Percentiles rank a stretch among this genome's conserved stretches.
Evolutionary conservation across 1,284 basidiomycete genomes (phyloP).

Genomic region (Apiotrichum veenhuisii): DNA sequence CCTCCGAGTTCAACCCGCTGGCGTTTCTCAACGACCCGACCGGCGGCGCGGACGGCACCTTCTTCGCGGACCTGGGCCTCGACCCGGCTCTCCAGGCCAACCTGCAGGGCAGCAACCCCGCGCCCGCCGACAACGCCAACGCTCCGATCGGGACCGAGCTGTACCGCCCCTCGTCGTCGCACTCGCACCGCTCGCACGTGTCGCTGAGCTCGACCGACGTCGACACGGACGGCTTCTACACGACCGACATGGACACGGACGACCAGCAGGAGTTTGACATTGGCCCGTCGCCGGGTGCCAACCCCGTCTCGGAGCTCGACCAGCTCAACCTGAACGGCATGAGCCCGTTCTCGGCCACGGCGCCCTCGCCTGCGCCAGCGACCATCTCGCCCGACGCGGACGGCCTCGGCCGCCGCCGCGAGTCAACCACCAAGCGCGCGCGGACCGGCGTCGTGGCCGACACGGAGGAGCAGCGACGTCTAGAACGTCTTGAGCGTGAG

Average conservation of each 20-base stretch:
- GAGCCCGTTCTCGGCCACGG: neutral
- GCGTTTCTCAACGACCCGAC: slow-evolving; percentile 13
- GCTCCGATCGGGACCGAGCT: neutral
- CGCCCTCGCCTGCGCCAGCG: neutral
- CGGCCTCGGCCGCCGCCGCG: slow-evolving; percentile 3
- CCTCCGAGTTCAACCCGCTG: slow-evolving; percentile 17
- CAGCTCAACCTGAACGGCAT: slow-evolving; percentile 7
- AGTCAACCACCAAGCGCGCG: slow-evolving; percentile 1
- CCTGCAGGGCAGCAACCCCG: neutral
- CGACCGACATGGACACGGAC: slow-evolving; percentile 13
- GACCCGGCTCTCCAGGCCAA: neutral
- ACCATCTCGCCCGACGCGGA: slow-evolving; percentile 15
- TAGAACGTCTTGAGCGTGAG: slow-evolving; percentile 20
- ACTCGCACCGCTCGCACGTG: neutral
- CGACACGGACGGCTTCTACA: slow-evolving; percentile 13
- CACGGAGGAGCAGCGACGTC: slow-evolving; percentile 10
- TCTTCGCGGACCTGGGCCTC: slow-evolving; percentile 4
- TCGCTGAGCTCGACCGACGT: slow-evolving; percentile 13
- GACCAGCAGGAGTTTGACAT: slow-evolving; percentile 1
- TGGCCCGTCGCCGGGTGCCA: slow-evolving; percentile 7
- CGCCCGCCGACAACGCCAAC: neutral
- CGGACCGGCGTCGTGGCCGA: slow-evolving; percentile 2
- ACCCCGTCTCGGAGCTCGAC: slow-evolving; percentile 10
- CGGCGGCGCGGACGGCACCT: neutral
- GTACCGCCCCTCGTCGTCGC: slow-evolving; percentile 12